phyloP scores from a whole-genome alignment of 805 yeast genomes.

The Blastobotrys attinorum region DNA sequence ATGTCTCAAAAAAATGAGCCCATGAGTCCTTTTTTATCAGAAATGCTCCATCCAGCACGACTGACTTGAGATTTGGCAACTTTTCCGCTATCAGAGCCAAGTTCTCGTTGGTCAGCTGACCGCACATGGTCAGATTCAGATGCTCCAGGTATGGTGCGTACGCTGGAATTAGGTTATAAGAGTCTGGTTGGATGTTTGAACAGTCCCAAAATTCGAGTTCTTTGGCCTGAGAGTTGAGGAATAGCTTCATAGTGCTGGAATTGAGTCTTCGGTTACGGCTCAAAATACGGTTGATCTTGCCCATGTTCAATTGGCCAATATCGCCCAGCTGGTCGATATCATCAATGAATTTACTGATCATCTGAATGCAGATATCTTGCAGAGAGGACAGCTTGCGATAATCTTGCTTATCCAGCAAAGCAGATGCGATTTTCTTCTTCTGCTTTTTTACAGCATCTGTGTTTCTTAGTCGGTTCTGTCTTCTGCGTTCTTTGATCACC shows the following conservation, averaged over 20 bases:
- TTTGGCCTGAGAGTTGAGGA: constrained; percentile 52
- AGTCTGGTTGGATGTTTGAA: constrained; percentile 60
- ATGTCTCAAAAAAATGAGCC: constrained; percentile 59
- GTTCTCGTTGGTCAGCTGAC: constrained; percentile 76
- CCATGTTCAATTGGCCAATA: constrained; percentile 65
- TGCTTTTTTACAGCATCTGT: constrained; percentile 54
- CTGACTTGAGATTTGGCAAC: constrained; percentile 42
- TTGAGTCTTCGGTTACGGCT: constrained; percentile 76
- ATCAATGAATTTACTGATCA: constrained; percentile 57
- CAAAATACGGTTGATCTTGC: constrained; percentile 65
- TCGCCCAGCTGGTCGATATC: constrained; percentile 81
- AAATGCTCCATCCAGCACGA: constrained; percentile 86
- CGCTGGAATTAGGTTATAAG: constrained; percentile 63
- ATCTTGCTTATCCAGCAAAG: constrained; percentile 53
- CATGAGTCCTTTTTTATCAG: constrained; percentile 68
- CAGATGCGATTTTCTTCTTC: constrained; percentile 75
- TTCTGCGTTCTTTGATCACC: constrained; percentile 36
- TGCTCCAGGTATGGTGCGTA: constrained; percentile 66
- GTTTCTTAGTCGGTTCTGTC: constrained; percentile 39
- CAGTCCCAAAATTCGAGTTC: constrained; percentile 86
- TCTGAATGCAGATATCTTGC: constrained; percentile 72
- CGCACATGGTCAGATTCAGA: constrained; percentile 82
- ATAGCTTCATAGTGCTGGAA: constrained; percentile 63
- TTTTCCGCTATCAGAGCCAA: constrained; percentile 55
- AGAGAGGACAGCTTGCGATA: constrained; percentile 41